Evolutionary conservation across 2,329 filamentous ascomycete genomes (phyloP).

Genomic region (Neoarthrinium moseri): DNA sequence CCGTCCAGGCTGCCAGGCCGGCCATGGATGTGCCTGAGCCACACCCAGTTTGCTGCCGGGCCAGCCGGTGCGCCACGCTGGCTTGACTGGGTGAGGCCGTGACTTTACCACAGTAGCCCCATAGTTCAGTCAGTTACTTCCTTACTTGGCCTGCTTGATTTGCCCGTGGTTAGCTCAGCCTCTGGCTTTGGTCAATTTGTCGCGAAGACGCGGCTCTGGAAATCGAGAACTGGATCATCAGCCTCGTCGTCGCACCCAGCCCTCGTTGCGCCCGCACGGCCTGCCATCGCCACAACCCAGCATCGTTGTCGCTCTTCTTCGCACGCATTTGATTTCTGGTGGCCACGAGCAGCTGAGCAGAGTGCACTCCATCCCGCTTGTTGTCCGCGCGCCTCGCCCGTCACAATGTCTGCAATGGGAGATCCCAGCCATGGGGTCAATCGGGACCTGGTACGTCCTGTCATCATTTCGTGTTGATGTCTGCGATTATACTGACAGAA

Average conservation of each 20-base stretch:
- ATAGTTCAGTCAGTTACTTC: no score
- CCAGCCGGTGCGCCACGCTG: no score
- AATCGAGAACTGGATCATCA: slow-evolving; percentile 7
- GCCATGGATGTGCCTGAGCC: no score
- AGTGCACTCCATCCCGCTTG: neutral
- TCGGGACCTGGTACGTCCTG: slow-evolving; percentile 35
- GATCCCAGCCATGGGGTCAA: slow-evolving; percentile 48
- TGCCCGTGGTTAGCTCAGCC: no score
- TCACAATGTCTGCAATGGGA: slow-evolving; percentile 30
- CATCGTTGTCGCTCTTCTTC: no score
- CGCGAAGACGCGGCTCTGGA: neutral
- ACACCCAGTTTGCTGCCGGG: no score
- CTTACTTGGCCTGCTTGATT: no score
- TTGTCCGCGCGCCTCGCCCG: slow-evolving; percentile 3
- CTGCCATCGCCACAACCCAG: neutral
- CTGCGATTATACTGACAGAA: slow-evolving; percentile 12
- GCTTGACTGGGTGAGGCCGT: no score
- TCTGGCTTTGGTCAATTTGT: neutral
- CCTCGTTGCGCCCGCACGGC: neutral
- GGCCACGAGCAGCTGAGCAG: no score
- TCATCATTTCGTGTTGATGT: slow-evolving; percentile 5
- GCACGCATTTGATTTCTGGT: no score
- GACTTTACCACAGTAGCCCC: neutral
- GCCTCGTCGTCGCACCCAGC: slow-evolving; percentile 7
- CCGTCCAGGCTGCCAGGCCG: no score